Percentiles rank a stretch among this genome's conserved stretches.
Evolutionary conservation across 352 stramenopile genomes (phyloP).

Genomic region (Phytophthora kernoviae): DNA sequence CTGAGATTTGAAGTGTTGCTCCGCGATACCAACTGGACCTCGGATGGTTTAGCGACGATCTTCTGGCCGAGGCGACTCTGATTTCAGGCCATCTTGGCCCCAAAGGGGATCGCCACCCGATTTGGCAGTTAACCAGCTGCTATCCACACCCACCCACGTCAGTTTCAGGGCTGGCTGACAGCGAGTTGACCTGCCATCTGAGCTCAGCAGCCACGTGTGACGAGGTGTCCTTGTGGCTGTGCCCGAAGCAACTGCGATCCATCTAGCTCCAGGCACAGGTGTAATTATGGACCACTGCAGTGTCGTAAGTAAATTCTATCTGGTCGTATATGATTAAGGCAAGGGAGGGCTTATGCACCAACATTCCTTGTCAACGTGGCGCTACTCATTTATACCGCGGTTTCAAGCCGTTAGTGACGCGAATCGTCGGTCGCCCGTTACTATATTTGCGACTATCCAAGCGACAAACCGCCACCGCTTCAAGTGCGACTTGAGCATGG

Average conservation of each 20-base stretch:
- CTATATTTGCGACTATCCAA: conserved; percentile 15
- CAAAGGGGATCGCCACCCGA: conserved; percentile 11
- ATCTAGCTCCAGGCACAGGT: background rate
- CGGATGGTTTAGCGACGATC: conserved; percentile 7
- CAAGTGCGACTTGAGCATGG: background rate
- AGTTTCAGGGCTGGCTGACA: conserved; percentile 21
- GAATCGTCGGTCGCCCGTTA: conserved; percentile 7
- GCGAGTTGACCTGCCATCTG: conserved; percentile 27
- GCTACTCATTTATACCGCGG: conserved; percentile 5
- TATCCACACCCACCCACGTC: conserved; percentile 20
- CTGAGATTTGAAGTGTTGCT: background rate
- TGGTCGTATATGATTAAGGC: conserved; percentile 5
- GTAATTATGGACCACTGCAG: no score
- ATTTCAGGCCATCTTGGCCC: background rate
- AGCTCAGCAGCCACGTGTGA: conserved; percentile 14
- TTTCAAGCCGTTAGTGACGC: conserved; percentile 14
- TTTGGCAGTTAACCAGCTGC: conserved; percentile 24
- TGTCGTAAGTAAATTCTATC: no score
- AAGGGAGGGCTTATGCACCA: background rate
- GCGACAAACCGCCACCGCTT: conserved; percentile 3
- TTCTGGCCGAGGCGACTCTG: background rate
- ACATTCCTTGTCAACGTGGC: conserved; percentile 7
- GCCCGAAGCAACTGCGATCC: no score
- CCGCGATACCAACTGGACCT: background rate
- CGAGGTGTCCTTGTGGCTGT: background rate